A percentile compares a stretch with the other conserved stretches of the same genome.
Evolutionary conservation across 108 stramenopile genomes (phyloP).

Genomic region (Ochromonas danica): DNA sequence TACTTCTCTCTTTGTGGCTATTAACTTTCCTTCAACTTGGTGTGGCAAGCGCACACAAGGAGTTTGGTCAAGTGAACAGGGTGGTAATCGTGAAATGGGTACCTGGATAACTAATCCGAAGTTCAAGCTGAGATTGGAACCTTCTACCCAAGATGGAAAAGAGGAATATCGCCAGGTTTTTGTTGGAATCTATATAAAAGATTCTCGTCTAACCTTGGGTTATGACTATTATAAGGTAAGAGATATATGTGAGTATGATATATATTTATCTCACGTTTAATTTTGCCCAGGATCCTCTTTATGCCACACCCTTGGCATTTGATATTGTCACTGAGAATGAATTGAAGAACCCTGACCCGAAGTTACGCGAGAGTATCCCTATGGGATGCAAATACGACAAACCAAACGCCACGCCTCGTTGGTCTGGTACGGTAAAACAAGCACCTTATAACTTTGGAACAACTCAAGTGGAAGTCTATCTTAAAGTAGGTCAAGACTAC

Average conservation of each 20-base stretch:
- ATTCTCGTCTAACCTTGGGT: conserved; percentile 37
- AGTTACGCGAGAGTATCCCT: conserved; percentile 5
- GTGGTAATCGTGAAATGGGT: conserved; percentile 24
- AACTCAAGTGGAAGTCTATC: conserved; percentile 24
- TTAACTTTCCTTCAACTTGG: conserved; percentile 29
- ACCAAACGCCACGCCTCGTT: neutral
- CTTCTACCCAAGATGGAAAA: neutral
- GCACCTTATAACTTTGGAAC: conserved; percentile 41
- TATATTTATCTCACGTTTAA: too few relatives aligned
- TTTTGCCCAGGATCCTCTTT: conserved; percentile 23
- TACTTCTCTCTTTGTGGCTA: conserved; percentile 28
- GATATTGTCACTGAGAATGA: conserved; percentile 28
- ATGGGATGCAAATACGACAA: neutral
- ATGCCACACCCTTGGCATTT: conserved; percentile 35
- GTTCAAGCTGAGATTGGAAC: neutral
- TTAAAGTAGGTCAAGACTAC: conserved; percentile 27
- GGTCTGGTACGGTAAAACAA: conserved; percentile 23
- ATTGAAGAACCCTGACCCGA: neutral
- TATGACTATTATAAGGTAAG: conserved; percentile 32
- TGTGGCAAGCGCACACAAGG: neutral
- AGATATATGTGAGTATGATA: too few relatives aligned
- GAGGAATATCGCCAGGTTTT: neutral
- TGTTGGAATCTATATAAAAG: conserved; percentile 32
- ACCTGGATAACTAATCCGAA: conserved; percentile 36
- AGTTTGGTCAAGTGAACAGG: conserved; percentile 11